A percentile compares a stretch with the other conserved stretches of the same genome.
phyloP scores from a whole-genome alignment of 257 asterid genomes.

The Ilex aquifolium region DNA sequence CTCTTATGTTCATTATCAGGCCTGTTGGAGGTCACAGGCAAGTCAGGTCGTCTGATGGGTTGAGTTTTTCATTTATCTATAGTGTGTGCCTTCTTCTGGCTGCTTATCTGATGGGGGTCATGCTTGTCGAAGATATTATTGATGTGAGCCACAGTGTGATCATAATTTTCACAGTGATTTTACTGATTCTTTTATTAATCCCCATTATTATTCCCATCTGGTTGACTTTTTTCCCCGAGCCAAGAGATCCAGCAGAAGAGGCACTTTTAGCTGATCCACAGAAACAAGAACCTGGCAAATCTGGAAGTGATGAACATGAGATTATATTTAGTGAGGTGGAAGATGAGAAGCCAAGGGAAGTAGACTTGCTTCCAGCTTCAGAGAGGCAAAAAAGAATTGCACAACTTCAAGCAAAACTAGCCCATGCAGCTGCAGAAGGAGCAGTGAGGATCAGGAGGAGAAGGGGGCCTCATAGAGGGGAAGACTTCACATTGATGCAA shows the following conservation, averaged over 20 bases:
- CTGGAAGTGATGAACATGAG: background rate
- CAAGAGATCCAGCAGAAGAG: background rate
- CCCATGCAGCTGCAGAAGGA: constrained; percentile 2
- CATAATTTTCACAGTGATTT: background rate
- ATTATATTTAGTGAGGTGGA: constrained; percentile 1
- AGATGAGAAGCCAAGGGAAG: constrained; percentile 1
- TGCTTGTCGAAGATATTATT: background rate
- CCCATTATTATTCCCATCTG: background rate
- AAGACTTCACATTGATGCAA: background rate
- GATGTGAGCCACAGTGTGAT: constrained; percentile 1
- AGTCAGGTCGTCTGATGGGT: background rate
- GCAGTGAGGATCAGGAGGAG: constrained; percentile 3
- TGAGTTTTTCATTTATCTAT: background rate
- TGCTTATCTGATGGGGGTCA: constrained; percentile 4
- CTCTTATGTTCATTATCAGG: background rate
- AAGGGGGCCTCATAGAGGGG: constrained; percentile 1
- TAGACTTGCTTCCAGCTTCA: constrained; percentile 1
- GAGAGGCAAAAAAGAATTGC: constrained; percentile 2
- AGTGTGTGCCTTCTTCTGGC: background rate
- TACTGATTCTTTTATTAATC: background rate
- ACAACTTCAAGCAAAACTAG: constrained; percentile 2
- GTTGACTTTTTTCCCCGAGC: background rate
- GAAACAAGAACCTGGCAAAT: background rate
- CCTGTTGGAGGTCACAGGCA: constrained; percentile 5
- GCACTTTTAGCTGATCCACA: background rate